Evolutionary conservation across 352 stramenopile genomes (phyloP).

Genomic region (Phytophthora uliginosa): DNA sequence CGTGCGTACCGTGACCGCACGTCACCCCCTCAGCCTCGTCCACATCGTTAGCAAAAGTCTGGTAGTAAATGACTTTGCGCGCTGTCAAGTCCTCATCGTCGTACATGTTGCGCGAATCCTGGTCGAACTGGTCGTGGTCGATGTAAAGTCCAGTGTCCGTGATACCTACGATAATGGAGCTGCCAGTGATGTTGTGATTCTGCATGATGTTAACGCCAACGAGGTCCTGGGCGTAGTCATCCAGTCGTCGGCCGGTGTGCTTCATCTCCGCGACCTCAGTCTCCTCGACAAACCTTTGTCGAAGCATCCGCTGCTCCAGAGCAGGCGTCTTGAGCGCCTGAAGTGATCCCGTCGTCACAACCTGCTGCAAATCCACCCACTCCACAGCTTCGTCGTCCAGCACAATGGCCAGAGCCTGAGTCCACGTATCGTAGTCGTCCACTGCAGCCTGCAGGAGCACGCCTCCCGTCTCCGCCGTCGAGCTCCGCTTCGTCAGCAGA

Average conservation of each 20-base stretch:
- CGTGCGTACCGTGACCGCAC: constrained; percentile 91
- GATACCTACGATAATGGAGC: constrained; percentile 71
- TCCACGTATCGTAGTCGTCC: constrained; percentile 74
- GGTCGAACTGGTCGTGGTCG: constrained; percentile 84
- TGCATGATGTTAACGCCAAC: constrained; percentile 66
- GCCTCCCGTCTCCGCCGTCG: constrained; percentile 33
- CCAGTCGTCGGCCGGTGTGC: constrained; percentile 46
- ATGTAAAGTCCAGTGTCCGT: constrained; percentile 85
- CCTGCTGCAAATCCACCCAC: constrained; percentile 74
- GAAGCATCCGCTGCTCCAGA: constrained; percentile 56
- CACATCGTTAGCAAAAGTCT: constrained; percentile 76
- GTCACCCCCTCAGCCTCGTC: constrained; percentile 70
- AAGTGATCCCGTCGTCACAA: constrained; percentile 53
- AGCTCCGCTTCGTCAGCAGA: constrained; percentile 38
- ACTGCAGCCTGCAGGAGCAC: constrained; percentile 52
- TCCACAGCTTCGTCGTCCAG: constrained; percentile 71
- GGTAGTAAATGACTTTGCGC: constrained; percentile 89
- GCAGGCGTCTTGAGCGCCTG: constrained; percentile 26
- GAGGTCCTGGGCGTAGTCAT: constrained; percentile 65
- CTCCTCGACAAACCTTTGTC: constrained; percentile 19
- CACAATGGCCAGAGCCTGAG: constrained; percentile 52
- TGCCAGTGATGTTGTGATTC: constrained; percentile 74
- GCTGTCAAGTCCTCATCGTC: constrained; percentile 58
- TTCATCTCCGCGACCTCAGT: constrained; percentile 1
- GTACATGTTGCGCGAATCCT: constrained; percentile 64